Evolutionary conservation across 1,139 yeast species (phyloP), one percentile per base, ranked within the genome.

Genomic region (Blastobotrys persicus): DNA sequence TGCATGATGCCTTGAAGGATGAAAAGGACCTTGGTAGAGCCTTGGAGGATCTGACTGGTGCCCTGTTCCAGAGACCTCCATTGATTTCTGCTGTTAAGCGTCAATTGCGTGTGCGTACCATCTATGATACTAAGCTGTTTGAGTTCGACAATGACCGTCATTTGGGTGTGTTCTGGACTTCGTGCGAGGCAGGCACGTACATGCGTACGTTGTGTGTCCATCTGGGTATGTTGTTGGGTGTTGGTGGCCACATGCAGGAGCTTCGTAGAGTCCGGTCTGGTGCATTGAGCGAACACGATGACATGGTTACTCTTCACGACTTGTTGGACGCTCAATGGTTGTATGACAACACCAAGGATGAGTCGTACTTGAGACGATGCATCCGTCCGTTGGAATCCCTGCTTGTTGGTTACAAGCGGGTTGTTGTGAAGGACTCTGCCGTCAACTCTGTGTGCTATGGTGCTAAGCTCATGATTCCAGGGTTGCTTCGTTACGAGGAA

Each of bases 161-260:
- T 63, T 79, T 92, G 59, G 96, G 96, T 75, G 98, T 92, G 35
- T 92, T 92, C 78, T 92, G 98, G 98, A 98, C 98, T 54, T 86
- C 95, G 43, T 92, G 98, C 80, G 98, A 92, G 78, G 98, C 98
- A 55, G 98, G 98, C 73, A 92, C 98, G 57, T 92, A 92, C 75
- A 92, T 92, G 96, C 87, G 98, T 81, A 92, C 98, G 49, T 77
- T 92, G 64, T 92, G 98, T 83, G 98, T 92, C 55, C 98, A 92
- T 72, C 77, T 92, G 66, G 98, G 98, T 76, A 91, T 92, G 96
- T 78, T 92, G 55, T 79, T 92, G 61, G 97, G 98, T 63, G 98
- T 89, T 62, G 98, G 98, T 70, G 98, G 98, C 62, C 98, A 92
- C 75, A 92, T 92, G 98, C 98, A 92, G 79, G 98, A 92, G 75